These are phyloP conservation scores for Hypomyces perniciosus DNA, from an alignment of 2,329 filamentous ascomycete genomes.

Conservation along the genomic window DNA sequence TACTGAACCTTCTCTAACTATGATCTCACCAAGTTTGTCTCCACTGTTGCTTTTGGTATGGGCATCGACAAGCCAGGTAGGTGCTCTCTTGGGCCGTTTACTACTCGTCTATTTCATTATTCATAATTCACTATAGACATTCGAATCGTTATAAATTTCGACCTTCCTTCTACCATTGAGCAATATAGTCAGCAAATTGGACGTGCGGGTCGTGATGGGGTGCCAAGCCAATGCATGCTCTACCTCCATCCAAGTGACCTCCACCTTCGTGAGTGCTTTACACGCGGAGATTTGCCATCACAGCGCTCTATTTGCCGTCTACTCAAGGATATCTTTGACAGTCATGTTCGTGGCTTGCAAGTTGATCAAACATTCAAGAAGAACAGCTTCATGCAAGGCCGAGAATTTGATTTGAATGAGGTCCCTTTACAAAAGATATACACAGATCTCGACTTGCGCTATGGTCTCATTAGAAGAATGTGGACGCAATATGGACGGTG, in stretches of 20 bases:
- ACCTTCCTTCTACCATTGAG: slow-evolving; percentile 46
- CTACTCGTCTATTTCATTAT: not conserved
- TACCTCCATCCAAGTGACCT: slow-evolving; percentile 53
- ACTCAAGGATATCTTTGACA: slow-evolving; percentile 45
- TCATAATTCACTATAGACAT: not conserved
- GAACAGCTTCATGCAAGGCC: slow-evolving; percentile 39
- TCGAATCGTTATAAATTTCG: slow-evolving; percentile 40
- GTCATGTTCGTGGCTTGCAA: slow-evolving; percentile 12
- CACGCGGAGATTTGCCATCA: slow-evolving; percentile 54
- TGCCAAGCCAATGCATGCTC: slow-evolving; percentile 49
- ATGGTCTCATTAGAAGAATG: not conserved
- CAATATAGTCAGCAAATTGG: slow-evolving; percentile 55
- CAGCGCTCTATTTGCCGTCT: slow-evolving; percentile 40
- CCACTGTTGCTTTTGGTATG: slow-evolving; percentile 55
- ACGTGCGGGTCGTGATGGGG: slow-evolving; percentile 49
- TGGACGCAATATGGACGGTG: not conserved
- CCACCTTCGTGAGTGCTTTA: slow-evolving; percentile 53
- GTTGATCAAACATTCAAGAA: slow-evolving; percentile 24
- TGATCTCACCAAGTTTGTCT: not conserved
- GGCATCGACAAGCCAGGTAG: slow-evolving; percentile 47
- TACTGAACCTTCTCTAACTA: not conserved
- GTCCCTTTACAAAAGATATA: not conserved
- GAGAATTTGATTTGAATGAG: slow-evolving; percentile 32
- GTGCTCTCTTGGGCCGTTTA: no score
- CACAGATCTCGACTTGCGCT: not conserved